Conservation (phyloP, 2,329 filamentous ascomycete genomes). For the Apiospora kogelbergensis region DNA sequence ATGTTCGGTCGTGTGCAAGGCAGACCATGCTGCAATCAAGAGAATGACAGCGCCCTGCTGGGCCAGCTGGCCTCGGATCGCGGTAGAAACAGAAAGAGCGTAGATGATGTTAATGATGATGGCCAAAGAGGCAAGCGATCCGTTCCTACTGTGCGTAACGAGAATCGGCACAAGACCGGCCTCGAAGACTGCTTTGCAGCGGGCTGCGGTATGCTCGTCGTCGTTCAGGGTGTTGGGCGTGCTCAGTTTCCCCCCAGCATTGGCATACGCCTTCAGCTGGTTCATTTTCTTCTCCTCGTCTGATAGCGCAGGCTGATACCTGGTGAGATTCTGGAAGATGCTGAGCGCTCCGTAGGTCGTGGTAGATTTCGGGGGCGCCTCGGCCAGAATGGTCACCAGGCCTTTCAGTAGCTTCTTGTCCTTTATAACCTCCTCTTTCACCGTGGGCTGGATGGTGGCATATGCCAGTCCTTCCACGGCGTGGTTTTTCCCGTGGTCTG, state of each 20-base stretch:
- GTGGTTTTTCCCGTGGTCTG: conserved; percentile 61
- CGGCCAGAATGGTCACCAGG: conserved; percentile 63
- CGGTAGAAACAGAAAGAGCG: conserved; percentile 72
- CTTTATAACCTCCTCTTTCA: conserved; percentile 77
- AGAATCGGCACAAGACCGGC: conserved; percentile 76
- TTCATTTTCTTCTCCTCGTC: conserved; percentile 92
- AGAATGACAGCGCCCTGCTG: conserved; percentile 94
- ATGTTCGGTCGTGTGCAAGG: conserved; percentile 54
- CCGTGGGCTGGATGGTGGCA: conserved; percentile 78
- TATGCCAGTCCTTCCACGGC: conserved; percentile 92
- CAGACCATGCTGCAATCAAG: conserved; percentile 68
- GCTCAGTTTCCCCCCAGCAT: conserved; percentile 69
- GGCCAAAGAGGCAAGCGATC: conserved; percentile 68
- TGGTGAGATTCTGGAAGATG: conserved; percentile 81
- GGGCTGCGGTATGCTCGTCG: conserved; percentile 70
- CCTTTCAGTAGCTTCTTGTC: conserved; percentile 68
- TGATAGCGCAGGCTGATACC: conserved; percentile 73
- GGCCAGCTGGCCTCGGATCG: conserved; percentile 74
- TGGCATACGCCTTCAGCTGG: conserved; percentile 92
- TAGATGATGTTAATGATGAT: conserved; percentile 77
- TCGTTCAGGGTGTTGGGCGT: conserved; percentile 69
- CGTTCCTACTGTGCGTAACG: conserved; percentile 71
- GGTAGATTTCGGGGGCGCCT: conserved; percentile 63
- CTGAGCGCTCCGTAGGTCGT: conserved; percentile 83
- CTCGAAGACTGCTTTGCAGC: conserved; percentile 78